These are phyloP conservation scores for Capronia epimyces DNA, from an alignment of 2,329 filamentous ascomycete species.

Conservation along the genomic window DNA sequence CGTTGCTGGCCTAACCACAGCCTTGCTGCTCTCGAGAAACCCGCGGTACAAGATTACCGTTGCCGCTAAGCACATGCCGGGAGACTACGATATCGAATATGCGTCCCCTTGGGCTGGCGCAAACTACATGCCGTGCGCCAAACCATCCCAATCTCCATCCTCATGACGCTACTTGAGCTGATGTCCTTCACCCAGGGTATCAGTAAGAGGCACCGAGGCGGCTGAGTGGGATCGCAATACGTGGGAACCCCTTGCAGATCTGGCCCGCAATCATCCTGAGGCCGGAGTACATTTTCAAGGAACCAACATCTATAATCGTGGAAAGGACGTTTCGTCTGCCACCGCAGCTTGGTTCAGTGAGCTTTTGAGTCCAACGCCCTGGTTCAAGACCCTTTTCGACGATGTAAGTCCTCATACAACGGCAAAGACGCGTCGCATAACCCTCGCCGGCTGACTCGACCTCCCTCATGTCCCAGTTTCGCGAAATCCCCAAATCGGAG, in stretches of 20 bases:
- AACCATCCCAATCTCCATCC: not conserved
- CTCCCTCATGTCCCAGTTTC: conserved; percentile 48
- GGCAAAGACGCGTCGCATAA: not conserved
- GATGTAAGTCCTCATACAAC: conserved; percentile 46
- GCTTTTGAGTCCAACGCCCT: conserved; percentile 62
- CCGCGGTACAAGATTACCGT: conserved; percentile 55
- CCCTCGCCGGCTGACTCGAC: not conserved
- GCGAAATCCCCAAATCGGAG: conserved; percentile 51
- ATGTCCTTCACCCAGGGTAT: conserved; percentile 30
- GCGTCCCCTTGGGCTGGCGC: conserved; percentile 77
- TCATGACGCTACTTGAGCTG: not conserved
- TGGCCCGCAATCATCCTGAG: conserved; percentile 60
- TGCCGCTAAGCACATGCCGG: conserved; percentile 76
- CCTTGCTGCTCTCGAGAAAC: conserved; percentile 51
- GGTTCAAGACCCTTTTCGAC: conserved; percentile 67
- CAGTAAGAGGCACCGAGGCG: conserved; percentile 30
- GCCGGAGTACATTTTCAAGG: conserved; percentile 71
- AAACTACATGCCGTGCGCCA: conserved; percentile 61
- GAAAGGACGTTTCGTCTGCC: conserved; percentile 55
- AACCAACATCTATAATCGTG: conserved; percentile 53
- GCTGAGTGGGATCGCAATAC: conserved; percentile 54
- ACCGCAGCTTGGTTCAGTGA: conserved; percentile 60
- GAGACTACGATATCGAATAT: conserved; percentile 72
- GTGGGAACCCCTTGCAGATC: conserved; percentile 53
- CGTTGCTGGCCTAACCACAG: conserved; percentile 55